Base-by-base conservation (phyloP, 148 eudicot species). In the Chenopodium formosanum region DNA sequence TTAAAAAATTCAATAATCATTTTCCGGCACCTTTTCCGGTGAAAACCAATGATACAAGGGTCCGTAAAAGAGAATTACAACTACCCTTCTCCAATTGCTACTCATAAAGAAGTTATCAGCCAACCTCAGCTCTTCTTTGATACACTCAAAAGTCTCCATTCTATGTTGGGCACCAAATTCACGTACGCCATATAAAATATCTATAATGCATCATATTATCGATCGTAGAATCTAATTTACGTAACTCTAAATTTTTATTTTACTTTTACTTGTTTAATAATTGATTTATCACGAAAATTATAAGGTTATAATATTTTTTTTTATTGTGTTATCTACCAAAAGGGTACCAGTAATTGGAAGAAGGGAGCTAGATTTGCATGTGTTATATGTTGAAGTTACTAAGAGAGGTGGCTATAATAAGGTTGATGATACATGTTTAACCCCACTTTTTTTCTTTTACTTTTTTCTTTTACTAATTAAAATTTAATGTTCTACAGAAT, bases 301-400 rank as follows among this genome's bases (percentile, higher is more conserved):
- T 53, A 40, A 23, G 66, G 20, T 74, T 23, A 23, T 72, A 6
- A 25, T 52, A 6, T 31, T 66, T 13, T 20, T 65, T 48, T 3
- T 7, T 52, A 14, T 48, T 25, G 13, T 76, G 62, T 78, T 20
- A 48, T 70, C 4, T 56, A 79, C 23, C 47, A 22, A 9, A 85
- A 92, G 95, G 89, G 86, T 87, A 34, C 95, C 95, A 72, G 90
- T 90, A 84, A 90, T 90, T 76, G 93, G 91, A 81, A 90, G 86
- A 78, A 88, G 85, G 80, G 91, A 88, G 85, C 86, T 91, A 29
- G 81, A 91, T 82, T 86, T 91, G 82, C 94, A 91, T 83, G 80
- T 82, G 17, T 80, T 89, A 32, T 91, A 91, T 83, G 88, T 87
- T 17, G 89, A 91, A 81, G 95, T 92, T 48, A 89, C 95, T 68